phyloP scores from a whole-genome alignment of 129 eudicot genomes.

The Flaveria linearis region DNA sequence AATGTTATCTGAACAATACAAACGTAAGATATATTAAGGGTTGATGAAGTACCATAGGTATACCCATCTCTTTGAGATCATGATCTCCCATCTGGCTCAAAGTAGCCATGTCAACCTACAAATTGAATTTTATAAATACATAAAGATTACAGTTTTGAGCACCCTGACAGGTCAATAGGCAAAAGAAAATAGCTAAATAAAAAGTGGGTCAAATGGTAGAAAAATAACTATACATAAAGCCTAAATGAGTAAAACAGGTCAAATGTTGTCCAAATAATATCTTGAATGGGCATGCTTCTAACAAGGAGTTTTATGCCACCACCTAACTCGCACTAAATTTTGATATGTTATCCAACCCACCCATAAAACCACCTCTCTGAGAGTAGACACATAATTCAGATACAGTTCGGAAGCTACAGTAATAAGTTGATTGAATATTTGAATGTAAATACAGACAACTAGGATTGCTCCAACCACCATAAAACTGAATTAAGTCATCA shows the following conservation, averaged over 20 bases:
- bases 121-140: background rate
- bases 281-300: background rate
- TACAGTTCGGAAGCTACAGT: background rate
- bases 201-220: background rate
- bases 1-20: background rate
- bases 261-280: background rate
- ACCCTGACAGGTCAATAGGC: background rate
- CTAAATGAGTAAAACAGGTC: background rate
- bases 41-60: conserved; percentile 73
- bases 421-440: background rate
- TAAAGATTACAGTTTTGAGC: background rate
- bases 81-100: conserved; percentile 86
- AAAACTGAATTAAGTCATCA: background rate
- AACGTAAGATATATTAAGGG: background rate
- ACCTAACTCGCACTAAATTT: background rate
- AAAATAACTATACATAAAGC: background rate
- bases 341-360: background rate
- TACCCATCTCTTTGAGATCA: conserved; percentile 87
- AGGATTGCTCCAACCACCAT: background rate
- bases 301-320: background rate
- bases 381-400: background rate
- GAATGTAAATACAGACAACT: background rate
- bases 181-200: background rate
- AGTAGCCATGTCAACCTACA: conserved; percentile 86
- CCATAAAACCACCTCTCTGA: background rate